Base-by-base conservation (phyloP, 306 rosid genomes). In the Sesbania bispinosa region DNA sequence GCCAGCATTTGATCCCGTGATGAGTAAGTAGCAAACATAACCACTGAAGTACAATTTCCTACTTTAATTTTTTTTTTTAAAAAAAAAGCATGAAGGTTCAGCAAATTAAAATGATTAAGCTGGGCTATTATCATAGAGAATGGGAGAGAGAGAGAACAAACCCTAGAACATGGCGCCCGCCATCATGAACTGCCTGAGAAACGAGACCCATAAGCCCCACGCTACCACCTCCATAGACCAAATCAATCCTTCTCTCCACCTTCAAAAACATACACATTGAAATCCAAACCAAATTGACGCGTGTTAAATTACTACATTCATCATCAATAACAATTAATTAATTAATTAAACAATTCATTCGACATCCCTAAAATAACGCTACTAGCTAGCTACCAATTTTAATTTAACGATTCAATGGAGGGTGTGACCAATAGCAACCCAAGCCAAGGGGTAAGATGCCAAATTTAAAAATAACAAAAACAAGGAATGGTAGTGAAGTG, bases 161-260 rank as follows among this genome's bases (percentile, higher is more conserved):
- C 99, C 99, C 97, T 70, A 95, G 85, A 81, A 95, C 99, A 92
- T 95, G 97, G 68, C 97, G 99, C 66, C 99, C 99, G 62, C 99
- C 99, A 95, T 95, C 99, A 95, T 92, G 99, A 84, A 92, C 99
- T 18, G 97, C 99, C 92, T 89, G 97, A 80, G 99, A 95, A 89
- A 95, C 93, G 20, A 95, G 96, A 71, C 99, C 99, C 99, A 92
- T 92, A 81, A 92, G 43, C 39, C 99, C 99, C 92, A 95, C 93
- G 88, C 99, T 95, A 71, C 99, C 99, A 74, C 99, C 99, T 67
- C 99, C 99, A 71, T 95, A 95, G 47, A 95, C 99, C 80, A 95
- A 81, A 89, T 95, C 95, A 86, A 95, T 95, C 80, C 90, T 92
- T 82, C 89, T 86, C 59, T 92, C 96, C 84, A 95, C 99, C 99